These are phyloP conservation scores for Saccharomycopsis lassenensis DNA, from an alignment of 805 yeast species.

Conservation along the genomic window DNA sequence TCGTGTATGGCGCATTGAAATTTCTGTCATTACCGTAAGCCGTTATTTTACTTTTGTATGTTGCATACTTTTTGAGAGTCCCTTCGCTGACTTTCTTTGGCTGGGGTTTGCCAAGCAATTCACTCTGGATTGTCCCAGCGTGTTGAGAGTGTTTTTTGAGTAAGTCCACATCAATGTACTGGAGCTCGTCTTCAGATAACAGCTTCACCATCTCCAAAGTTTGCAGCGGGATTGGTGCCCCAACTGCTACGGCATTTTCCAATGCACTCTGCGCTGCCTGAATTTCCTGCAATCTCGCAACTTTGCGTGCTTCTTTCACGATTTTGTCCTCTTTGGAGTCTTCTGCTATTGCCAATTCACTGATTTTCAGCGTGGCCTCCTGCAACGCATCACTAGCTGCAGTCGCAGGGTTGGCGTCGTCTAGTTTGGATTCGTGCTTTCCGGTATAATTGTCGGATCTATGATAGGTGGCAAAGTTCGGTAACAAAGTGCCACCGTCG, in stretches of 20 bases:
- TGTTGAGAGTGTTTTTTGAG: slow-evolving; percentile 5
- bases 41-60: slow-evolving; percentile 42
- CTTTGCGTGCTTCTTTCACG: slow-evolving; percentile 26
- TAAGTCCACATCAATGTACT: slow-evolving; percentile 21
- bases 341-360: slow-evolving; percentile 3
- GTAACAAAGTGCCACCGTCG: slow-evolving; percentile 46
- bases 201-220: slow-evolving; percentile 33
- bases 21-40: slow-evolving; percentile 32
- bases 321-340: slow-evolving; percentile 17
- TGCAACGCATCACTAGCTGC: slow-evolving; percentile 7
- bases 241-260: slow-evolving; percentile 24
- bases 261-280: slow-evolving; percentile 50
- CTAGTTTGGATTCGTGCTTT: not conserved
- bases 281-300: slow-evolving; percentile 39
- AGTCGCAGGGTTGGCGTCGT: slow-evolving; percentile 1
- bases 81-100: slow-evolving; percentile 32
- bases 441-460: slow-evolving; percentile 4
- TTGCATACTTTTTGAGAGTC: slow-evolving; percentile 44
- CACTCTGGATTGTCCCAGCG: slow-evolving; percentile 27
- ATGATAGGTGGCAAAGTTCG: slow-evolving; percentile 37
- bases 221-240: slow-evolving; percentile 23
- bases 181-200: slow-evolving; percentile 25
- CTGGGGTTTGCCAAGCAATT: slow-evolving; percentile 42
- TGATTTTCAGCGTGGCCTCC: slow-evolving; percentile 14
- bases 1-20: slow-evolving; percentile 42